phyloP scores from a whole-genome alignment of 371 early-diverging fungal species.

The Encephalitozoon intestinalis region DNA sequence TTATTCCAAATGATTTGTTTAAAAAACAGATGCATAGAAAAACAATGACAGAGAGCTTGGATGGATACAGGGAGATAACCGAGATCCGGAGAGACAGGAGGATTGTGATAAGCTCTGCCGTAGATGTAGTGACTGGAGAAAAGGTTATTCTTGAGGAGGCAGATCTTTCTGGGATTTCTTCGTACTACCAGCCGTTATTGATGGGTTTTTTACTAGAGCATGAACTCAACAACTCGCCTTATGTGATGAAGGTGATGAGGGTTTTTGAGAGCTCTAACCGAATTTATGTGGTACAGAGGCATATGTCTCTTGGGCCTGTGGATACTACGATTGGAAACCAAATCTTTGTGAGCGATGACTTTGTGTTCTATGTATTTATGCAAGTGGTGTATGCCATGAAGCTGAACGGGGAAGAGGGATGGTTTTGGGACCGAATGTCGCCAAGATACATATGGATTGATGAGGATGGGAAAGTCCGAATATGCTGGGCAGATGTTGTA shows the following conservation, averaged over 20 bases:
- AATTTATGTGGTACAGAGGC: neutral
- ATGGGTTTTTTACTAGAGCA: neutral
- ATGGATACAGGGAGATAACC: neutral
- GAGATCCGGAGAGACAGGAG: neutral
- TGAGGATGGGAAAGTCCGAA: neutral
- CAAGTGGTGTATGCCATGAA: slow-evolving; percentile 1
- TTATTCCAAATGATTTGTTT: slow-evolving; percentile 8
- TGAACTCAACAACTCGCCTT: neutral
- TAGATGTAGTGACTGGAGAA: neutral
- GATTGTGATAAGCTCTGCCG: neutral
- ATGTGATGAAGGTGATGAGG: neutral
- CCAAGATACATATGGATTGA: neutral
- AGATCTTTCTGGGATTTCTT: neutral
- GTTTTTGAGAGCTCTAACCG: neutral
- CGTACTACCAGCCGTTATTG: neutral
- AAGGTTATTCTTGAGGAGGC: neutral
- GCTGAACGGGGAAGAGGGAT: neutral
- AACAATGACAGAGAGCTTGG: neutral
- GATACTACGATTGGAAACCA: neutral
- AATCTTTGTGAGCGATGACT: neutral
- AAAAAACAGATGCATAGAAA: slow-evolving; percentile 7
- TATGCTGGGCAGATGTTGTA: neutral
- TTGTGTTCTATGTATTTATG: neutral
- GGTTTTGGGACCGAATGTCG: neutral
- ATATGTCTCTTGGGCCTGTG: neutral